These are phyloP conservation scores for Begonia loranthoides DNA, from an alignment of 306 rosid genomes.

Conservation along the genomic window DNA sequence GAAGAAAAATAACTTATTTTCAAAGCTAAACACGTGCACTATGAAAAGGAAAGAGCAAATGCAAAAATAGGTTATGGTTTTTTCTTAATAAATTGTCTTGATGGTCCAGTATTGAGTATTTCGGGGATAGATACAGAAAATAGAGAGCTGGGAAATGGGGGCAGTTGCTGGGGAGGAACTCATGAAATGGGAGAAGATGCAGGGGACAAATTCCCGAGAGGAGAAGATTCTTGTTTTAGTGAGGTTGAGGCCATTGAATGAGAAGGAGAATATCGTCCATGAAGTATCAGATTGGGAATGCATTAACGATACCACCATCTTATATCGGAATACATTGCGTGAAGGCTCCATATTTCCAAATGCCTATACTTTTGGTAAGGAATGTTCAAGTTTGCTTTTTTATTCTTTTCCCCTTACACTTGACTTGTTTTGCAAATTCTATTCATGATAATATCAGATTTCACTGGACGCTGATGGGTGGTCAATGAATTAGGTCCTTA, in stretches of 20 bases:
- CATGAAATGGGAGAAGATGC: conserved; percentile 78
- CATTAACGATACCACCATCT: conserved; percentile 77
- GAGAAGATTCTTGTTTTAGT: conserved; percentile 93
- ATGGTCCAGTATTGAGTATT: too few species aligned
- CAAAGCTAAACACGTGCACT: conserved; percentile 21
- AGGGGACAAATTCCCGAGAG: conserved; percentile 47
- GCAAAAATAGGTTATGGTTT: not conserved
- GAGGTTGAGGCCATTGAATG: conserved; percentile 82
- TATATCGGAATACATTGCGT: conserved; percentile 81
- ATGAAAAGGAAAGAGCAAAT: conserved; percentile 18
- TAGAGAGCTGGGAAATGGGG: conserved; percentile 52
- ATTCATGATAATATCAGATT: too few species aligned
- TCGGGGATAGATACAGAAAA: too few species aligned
- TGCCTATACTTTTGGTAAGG: conserved; percentile 89
- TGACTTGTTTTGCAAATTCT: too few species aligned
- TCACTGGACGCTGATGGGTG: too few species aligned
- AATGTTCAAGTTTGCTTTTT: not conserved
- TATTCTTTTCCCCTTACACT: too few species aligned
- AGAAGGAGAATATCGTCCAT: conserved; percentile 52
- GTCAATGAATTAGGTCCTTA: too few species aligned
- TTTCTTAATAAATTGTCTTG: conserved; percentile 10
- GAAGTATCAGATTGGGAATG: conserved; percentile 97
- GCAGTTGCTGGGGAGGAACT: conserved; percentile 74
- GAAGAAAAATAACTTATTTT: conserved; percentile 24
- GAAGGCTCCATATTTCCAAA: conserved; percentile 98